A percentile compares a stretch with the other conserved stretches of the same genome.
These are phyloP conservation scores for Suillus discolor DNA, from an alignment of 768 basidiomycete species.

Conservation along the genomic window DNA sequence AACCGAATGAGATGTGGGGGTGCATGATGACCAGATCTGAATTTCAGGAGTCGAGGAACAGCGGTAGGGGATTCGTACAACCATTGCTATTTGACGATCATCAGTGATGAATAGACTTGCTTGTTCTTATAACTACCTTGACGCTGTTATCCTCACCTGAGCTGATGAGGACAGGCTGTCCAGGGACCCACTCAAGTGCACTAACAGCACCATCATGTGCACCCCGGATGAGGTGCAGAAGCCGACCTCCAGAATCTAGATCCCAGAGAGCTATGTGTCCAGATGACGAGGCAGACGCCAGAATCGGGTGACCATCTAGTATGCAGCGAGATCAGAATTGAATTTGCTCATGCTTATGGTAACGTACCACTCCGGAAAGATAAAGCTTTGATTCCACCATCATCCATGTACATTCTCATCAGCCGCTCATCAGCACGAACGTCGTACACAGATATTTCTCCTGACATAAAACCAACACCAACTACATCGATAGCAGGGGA, in stretches of 20 bases:
- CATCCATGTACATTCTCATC: slow-evolving; percentile 90
- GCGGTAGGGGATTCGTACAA: slow-evolving; percentile 90
- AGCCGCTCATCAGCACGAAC: slow-evolving; percentile 87
- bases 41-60: slow-evolving; percentile 87
- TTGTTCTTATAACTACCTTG: slow-evolving; percentile 57
- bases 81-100: slow-evolving; percentile 78
- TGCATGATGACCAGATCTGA: slow-evolving; percentile 87
- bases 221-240: slow-evolving; percentile 83
- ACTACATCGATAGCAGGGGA: slow-evolving; percentile 96
- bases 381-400: slow-evolving; percentile 72
- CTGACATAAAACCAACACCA: slow-evolving; percentile 88
- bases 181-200: slow-evolving; percentile 87
- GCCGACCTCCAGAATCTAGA: slow-evolving; percentile 75
- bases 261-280: slow-evolving; percentile 97
- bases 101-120: neutral
- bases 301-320: slow-evolving; percentile 82
- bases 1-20: slow-evolving; percentile 93
- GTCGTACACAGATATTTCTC: slow-evolving; percentile 88
- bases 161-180: slow-evolving; percentile 88
- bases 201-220: slow-evolving; percentile 89
- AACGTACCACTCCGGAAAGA: slow-evolving; percentile 84
- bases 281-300: slow-evolving; percentile 83
- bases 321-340: neutral
- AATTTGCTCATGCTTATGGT: neutral
- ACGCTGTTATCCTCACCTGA: slow-evolving; percentile 95